phyloP scores from a whole-genome alignment of 2,329 filamentous ascomycete genomes.

The Curvularia sp. region DNA sequence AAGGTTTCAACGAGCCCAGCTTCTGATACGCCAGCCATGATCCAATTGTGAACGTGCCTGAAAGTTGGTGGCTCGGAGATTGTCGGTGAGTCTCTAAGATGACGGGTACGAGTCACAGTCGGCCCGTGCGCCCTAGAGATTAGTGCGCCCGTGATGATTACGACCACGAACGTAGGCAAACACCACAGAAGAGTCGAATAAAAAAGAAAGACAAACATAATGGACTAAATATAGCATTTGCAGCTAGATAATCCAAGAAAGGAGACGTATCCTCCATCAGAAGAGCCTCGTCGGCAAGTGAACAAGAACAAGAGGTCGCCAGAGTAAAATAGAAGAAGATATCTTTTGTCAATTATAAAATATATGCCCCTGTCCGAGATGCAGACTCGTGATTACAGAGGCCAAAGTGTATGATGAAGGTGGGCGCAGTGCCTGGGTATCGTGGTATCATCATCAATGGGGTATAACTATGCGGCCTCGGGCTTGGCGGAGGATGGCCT shows the following conservation, averaged over 20 bases:
- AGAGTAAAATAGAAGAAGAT: constrained; percentile 6
- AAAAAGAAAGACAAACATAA: background rate
- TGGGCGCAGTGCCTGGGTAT: constrained; percentile 20
- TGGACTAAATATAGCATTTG: constrained; percentile 15
- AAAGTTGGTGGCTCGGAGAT: constrained; percentile 1
- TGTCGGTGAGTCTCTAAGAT: constrained; percentile 16
- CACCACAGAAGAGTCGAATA: constrained; percentile 3
- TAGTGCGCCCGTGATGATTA: constrained; percentile 9
- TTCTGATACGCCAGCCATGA: constrained; percentile 26
- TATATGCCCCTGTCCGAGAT: constrained; percentile 13
- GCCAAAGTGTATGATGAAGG: constrained; percentile 10
- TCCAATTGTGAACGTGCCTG: background rate
- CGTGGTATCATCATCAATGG: constrained; percentile 20
- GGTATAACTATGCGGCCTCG: constrained; percentile 20
- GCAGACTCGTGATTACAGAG: constrained; percentile 12
- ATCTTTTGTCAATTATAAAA: constrained; percentile 14
- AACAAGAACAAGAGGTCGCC: constrained; percentile 6
- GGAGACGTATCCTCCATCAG: constrained; percentile 10
- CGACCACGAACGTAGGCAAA: constrained; percentile 1
- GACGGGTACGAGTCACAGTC: constrained; percentile 6
- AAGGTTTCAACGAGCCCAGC: constrained; percentile 27
- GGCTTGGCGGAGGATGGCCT: constrained; percentile 36
- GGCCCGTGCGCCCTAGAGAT: constrained; percentile 20
- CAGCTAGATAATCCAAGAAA: constrained; percentile 17
- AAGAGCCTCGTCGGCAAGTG: background rate